A percentile compares a stretch with the other conserved stretches of the same genome.
These are phyloP conservation scores for Kwoniella bestiolae DNA, from an alignment of 768 basidiomycete genomes.

Conservation along the genomic window DNA sequence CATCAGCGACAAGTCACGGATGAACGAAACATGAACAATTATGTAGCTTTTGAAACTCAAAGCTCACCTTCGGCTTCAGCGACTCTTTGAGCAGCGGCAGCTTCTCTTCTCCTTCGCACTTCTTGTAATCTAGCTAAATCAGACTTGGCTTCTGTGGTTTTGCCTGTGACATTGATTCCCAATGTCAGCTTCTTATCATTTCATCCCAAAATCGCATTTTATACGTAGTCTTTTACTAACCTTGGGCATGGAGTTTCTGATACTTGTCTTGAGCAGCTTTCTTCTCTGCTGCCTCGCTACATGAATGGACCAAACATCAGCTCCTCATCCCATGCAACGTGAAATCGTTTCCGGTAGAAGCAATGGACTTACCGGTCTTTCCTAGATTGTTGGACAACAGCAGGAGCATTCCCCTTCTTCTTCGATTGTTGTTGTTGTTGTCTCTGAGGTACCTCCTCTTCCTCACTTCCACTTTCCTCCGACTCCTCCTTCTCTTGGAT, in stretches of 20 bases:
- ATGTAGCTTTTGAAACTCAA: no score
- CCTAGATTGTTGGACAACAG: slow-evolving; percentile 43
- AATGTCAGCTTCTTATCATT: slow-evolving; percentile 59
- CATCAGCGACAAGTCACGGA: slow-evolving; percentile 14
- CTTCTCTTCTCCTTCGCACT: slow-evolving; percentile 82
- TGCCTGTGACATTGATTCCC: slow-evolving; percentile 66
- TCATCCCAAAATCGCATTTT: no score
- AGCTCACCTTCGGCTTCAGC: slow-evolving; percentile 81
- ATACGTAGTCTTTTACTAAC: no score
- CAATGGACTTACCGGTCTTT: slow-evolving; percentile 54
- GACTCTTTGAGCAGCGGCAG: slow-evolving; percentile 81
- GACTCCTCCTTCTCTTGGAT: slow-evolving; percentile 44
- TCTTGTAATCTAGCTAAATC: slow-evolving; percentile 84
- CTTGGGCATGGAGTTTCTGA: slow-evolving; percentile 71
- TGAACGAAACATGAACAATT: no score
- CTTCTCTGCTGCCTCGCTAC: slow-evolving; percentile 89
- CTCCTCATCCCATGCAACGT: slow-evolving; percentile 60
- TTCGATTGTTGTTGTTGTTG: slow-evolving; percentile 33
- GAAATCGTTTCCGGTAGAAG: slow-evolving; percentile 51
- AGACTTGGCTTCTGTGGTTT: slow-evolving; percentile 86
- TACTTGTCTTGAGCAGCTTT: slow-evolving; percentile 84
- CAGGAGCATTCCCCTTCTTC: slow-evolving; percentile 26
- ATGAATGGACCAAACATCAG: slow-evolving; percentile 15
- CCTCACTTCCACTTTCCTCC: slow-evolving; percentile 23
- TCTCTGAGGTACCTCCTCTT: slow-evolving; percentile 13